Evolutionary conservation across 208 protist species (phyloP).

Genomic region (Angomonas ambiguus): DNA sequence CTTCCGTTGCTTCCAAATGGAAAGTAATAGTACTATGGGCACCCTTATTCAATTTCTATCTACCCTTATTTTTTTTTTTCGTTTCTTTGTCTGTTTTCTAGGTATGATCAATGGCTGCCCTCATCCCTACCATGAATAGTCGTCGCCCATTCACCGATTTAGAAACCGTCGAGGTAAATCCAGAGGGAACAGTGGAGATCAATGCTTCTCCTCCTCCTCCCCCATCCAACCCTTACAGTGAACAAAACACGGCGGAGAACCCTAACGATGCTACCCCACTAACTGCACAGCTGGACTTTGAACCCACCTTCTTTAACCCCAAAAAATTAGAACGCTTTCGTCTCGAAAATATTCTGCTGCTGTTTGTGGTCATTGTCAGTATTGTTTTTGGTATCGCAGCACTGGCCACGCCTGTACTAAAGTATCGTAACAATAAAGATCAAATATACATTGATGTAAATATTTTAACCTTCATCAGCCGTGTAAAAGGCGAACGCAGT

Average conservation of each 20-base stretch:
- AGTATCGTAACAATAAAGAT: background rate
- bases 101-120: too few relatives aligned
- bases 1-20: background rate
- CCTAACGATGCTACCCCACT: too few relatives aligned
- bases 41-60: slow-evolving; percentile 4
- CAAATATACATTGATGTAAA: background rate
- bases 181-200: background rate
- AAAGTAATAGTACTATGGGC: slow-evolving; percentile 1
- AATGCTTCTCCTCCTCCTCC: background rate
- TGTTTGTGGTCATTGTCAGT: background rate
- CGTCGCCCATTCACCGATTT: too few relatives aligned
- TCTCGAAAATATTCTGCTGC: background rate
- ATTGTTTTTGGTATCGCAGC: background rate
- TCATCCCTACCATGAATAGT: too few relatives aligned
- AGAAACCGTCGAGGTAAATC: too few relatives aligned
- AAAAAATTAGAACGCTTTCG: background rate
- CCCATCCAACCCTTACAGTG: too few relatives aligned
- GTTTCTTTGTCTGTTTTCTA: slow-evolving; percentile 10
- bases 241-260: too few relatives aligned
- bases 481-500: background rate
- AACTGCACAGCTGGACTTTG: background rate
- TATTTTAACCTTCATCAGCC: background rate
- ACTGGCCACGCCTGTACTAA: background rate
- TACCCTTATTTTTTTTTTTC: slow-evolving; percentile 4
- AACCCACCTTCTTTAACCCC: background rate